Percentiles rank a stretch among this genome's conserved stretches.
phyloP scores from a whole-genome alignment of 2,329 filamentous ascomycete species.

The Cryphonectria naterciae region DNA sequence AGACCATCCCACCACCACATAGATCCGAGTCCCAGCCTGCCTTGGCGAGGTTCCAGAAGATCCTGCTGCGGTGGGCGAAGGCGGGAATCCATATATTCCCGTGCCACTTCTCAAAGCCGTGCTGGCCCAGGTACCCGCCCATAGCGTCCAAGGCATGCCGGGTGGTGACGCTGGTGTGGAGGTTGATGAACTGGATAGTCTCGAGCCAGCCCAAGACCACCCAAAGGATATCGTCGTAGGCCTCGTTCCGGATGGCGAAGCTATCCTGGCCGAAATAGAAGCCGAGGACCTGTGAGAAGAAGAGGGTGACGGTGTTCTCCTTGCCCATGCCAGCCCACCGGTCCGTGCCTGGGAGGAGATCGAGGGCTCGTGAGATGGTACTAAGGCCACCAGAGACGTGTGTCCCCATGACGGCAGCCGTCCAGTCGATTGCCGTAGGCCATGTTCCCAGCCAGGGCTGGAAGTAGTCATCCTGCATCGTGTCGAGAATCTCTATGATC shows the following conservation, averaged over 20 bases:
- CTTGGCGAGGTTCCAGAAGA: slow-evolving; percentile 83
- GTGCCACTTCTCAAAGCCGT: slow-evolving; percentile 62
- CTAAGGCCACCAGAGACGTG: slow-evolving; percentile 74
- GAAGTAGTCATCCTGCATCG: slow-evolving; percentile 79
- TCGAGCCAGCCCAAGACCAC: slow-evolving; percentile 92
- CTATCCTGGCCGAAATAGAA: slow-evolving; percentile 90
- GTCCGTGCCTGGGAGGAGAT: slow-evolving; percentile 41
- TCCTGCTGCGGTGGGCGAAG: slow-evolving; percentile 79
- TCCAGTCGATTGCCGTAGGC: slow-evolving; percentile 92
- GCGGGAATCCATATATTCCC: slow-evolving; percentile 74
- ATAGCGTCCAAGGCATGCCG: slow-evolving; percentile 28
- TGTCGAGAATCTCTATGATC: slow-evolving; percentile 63
- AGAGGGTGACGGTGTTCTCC: slow-evolving; percentile 80
- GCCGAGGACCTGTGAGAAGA: slow-evolving; percentile 75
- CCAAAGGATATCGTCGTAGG: slow-evolving; percentile 95
- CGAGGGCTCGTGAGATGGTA: slow-evolving; percentile 68
- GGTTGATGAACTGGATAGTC: slow-evolving; percentile 72
- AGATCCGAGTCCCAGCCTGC: slow-evolving; percentile 80
- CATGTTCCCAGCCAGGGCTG: slow-evolving; percentile 77
- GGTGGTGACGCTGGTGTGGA: slow-evolving; percentile 70
- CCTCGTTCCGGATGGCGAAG: slow-evolving; percentile 71
- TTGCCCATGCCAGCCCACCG: slow-evolving; percentile 51
- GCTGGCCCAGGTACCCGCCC: slow-evolving; percentile 23
- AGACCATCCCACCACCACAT: slow-evolving; percentile 87
- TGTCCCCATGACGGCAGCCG: slow-evolving; percentile 80